Evolutionary conservation across 345 rosid species (phyloP).

Genomic region (Psidium guajava): DNA sequence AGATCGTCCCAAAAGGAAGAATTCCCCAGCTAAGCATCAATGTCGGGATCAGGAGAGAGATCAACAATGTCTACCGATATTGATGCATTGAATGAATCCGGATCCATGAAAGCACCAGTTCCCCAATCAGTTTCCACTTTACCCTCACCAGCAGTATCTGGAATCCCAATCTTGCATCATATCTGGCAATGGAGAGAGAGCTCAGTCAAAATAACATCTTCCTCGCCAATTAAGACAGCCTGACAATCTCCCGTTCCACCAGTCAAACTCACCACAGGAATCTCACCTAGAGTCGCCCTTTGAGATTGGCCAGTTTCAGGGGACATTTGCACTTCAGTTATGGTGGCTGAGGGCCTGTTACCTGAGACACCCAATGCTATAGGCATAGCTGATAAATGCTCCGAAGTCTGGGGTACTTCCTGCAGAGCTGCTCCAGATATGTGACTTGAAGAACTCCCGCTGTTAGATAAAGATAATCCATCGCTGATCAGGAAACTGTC

Average conservation of each 20-base stretch:
- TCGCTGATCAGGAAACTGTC: conserved; percentile 42
- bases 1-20: conserved; percentile 43
- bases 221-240: conserved; percentile 15
- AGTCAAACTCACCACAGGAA: not conserved
- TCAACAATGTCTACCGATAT: conserved; percentile 40
- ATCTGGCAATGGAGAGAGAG: conserved; percentile 38
- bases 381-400: conserved; percentile 8
- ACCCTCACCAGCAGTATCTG: conserved; percentile 22
- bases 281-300: not conserved
- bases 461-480: conserved; percentile 25
- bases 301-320: conserved; percentile 4
- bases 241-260: not conserved
- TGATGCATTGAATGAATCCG: conserved; percentile 31
- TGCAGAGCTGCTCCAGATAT: conserved; percentile 61
- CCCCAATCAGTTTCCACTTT: conserved; percentile 23
- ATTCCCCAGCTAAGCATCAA: conserved; percentile 47
- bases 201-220: conserved; percentile 31
- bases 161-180: conserved; percentile 33
- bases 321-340: conserved; percentile 39
- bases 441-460: conserved; percentile 26
- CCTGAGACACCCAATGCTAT: not conserved
- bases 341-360: not conserved
- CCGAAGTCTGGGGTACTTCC: conserved; percentile 57
- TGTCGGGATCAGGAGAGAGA: conserved; percentile 42
- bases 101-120: conserved; percentile 34